Evolutionary conservation across 2,329 filamentous ascomycete genomes (phyloP).

Genomic region (Paecilomyces sp.): DNA sequence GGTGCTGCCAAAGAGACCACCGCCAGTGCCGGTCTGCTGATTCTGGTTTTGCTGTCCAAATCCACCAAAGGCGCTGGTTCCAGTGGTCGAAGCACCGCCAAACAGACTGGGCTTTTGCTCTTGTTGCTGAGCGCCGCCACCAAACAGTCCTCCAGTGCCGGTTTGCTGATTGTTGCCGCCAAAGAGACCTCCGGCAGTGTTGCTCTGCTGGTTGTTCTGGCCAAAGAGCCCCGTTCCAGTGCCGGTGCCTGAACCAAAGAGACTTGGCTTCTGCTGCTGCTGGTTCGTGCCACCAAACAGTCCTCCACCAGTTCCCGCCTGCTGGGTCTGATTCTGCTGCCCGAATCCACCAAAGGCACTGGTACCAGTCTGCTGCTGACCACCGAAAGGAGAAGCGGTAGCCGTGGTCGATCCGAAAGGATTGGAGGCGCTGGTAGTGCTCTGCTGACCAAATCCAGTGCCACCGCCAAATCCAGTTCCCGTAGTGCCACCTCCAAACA

Average conservation of each 20-base stretch:
- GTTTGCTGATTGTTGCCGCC: slow-evolving; percentile 29
- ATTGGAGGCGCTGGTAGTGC: slow-evolving; percentile 27
- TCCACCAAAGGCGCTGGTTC: slow-evolving; percentile 23
- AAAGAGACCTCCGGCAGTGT: slow-evolving; percentile 35
- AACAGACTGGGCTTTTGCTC: slow-evolving; percentile 27
- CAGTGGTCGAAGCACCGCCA: slow-evolving; percentile 20
- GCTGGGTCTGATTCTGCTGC: slow-evolving; percentile 34
- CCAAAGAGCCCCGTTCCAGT: slow-evolving; percentile 30
- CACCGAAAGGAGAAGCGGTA: slow-evolving; percentile 39
- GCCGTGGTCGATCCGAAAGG: slow-evolving; percentile 33
- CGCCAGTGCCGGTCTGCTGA: slow-evolving; percentile 29
- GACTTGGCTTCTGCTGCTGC: slow-evolving; percentile 29
- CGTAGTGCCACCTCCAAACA: slow-evolving; percentile 22
- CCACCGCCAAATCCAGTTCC: slow-evolving; percentile 29
- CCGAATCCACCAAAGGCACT: slow-evolving; percentile 39
- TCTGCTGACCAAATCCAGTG: slow-evolving; percentile 32
- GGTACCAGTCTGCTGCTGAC: slow-evolving; percentile 23
- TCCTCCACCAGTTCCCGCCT: slow-evolving; percentile 13
- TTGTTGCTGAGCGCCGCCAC: slow-evolving; percentile 24
- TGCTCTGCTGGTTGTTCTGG: slow-evolving; percentile 29
- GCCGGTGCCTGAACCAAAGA: slow-evolving; percentile 36
- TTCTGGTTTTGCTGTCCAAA: slow-evolving; percentile 39
- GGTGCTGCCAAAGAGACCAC: slow-evolving; percentile 38
- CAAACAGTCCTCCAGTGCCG: slow-evolving; percentile 27
- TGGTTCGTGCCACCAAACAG: slow-evolving; percentile 36